These are phyloP conservation scores for Fusarium sp. DNA, from an alignment of 2,329 filamentous ascomycete genomes.

Conservation along the genomic window DNA sequence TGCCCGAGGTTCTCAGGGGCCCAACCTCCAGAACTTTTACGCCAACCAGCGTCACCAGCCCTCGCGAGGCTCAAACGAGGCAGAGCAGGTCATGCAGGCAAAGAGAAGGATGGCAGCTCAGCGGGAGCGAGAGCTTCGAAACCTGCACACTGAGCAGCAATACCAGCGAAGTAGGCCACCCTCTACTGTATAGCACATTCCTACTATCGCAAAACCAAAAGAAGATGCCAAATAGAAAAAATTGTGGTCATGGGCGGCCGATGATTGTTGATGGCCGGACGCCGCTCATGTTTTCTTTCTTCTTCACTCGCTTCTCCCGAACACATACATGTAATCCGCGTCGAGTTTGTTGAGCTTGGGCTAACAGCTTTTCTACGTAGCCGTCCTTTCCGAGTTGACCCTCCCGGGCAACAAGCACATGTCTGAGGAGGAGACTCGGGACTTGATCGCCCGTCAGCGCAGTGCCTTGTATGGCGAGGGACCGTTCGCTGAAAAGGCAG, in stretches of 20 bases:
- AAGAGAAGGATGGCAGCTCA: conserved; percentile 99
- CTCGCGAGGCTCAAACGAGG: conserved; percentile 86
- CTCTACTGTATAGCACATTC: conserved; percentile 76
- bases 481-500: conserved; percentile 74
- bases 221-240: conserved; percentile 55
- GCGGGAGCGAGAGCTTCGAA: conserved; percentile 98
- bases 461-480: conserved; percentile 90
- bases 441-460: conserved; percentile 95
- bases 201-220: conserved; percentile 51
- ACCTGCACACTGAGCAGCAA: conserved; percentile 99
- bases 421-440: conserved; percentile 96
- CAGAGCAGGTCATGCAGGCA: conserved; percentile 98
- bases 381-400: conserved; percentile 62
- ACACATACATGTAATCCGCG: conserved; percentile 44
- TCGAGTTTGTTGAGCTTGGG: conserved; percentile 49
- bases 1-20: conserved; percentile 75
- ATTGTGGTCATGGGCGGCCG: conserved; percentile 44
- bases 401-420: conserved; percentile 75
- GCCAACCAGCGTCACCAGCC: conserved; percentile 91
- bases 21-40: conserved; percentile 92
- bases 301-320: conserved; percentile 38
- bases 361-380: conserved; percentile 60
- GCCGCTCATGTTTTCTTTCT: conserved; percentile 43
- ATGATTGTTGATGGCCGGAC: conserved; percentile 35
- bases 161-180: conserved; percentile 98